phyloP scores from a whole-genome alignment of 208 protist species.

The Phytomonas sp. region DNA sequence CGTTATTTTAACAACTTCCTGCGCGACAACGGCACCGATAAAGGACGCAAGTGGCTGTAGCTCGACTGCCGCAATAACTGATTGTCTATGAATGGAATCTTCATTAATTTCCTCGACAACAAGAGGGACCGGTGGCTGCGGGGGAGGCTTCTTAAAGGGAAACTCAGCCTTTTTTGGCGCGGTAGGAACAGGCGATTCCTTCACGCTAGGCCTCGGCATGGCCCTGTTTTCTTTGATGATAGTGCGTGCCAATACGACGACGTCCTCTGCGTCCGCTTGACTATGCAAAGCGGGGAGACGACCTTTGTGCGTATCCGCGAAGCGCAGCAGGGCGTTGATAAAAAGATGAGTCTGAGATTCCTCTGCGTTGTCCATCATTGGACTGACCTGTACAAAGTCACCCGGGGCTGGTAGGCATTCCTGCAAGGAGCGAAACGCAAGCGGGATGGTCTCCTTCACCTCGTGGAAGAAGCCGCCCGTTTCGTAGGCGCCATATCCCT shows the following conservation, averaged over 20 bases:
- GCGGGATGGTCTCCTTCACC: slow-evolving; percentile 49
- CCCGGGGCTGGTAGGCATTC: slow-evolving; percentile 48
- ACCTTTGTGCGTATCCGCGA: slow-evolving; percentile 49
- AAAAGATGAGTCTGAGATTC: slow-evolving; percentile 65
- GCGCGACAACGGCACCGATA: slow-evolving; percentile 92
- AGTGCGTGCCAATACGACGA: slow-evolving; percentile 39
- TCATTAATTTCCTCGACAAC: slow-evolving; percentile 54
- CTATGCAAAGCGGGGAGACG: slow-evolving; percentile 60
- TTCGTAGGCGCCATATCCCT: slow-evolving; percentile 64
- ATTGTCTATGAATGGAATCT: slow-evolving; percentile 24
- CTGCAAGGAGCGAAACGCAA: slow-evolving; percentile 56
- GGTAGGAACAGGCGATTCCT: slow-evolving; percentile 2
- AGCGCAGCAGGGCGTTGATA: slow-evolving; percentile 53
- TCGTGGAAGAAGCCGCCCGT: slow-evolving; percentile 84
- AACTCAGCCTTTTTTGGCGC: slow-evolving; percentile 52
- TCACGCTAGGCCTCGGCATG: slow-evolving; percentile 13
- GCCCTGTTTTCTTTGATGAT: slow-evolving; percentile 52
- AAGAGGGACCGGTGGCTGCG: slow-evolving; percentile 47
- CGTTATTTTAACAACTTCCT: slow-evolving; percentile 96
- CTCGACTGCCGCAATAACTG: slow-evolving; percentile 64
- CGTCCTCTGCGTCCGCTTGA: slow-evolving; percentile 40
- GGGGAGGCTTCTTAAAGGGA: slow-evolving; percentile 39
- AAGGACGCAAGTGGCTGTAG: slow-evolving; percentile 89
- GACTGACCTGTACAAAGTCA: slow-evolving; percentile 60
- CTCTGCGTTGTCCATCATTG: slow-evolving; percentile 82